Evolutionary conservation across 805 yeast genomes (phyloP).

Genomic region (Lipomyces chichibuensis): DNA sequence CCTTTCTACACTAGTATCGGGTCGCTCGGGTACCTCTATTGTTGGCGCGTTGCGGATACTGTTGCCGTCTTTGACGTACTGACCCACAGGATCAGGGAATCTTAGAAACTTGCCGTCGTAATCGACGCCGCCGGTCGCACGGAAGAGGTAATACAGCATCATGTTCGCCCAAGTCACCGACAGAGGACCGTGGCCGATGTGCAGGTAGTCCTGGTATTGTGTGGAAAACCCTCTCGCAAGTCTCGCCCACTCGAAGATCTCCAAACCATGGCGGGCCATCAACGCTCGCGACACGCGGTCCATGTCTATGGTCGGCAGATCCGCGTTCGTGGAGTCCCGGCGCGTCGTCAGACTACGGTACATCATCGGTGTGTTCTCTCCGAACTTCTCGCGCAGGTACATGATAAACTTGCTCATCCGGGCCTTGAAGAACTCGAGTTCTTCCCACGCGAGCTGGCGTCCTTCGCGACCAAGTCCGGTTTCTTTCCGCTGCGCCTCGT

Average conservation of each 20-base stretch:
- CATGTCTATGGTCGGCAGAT: conserved; percentile 23
- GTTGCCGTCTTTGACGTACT: conserved; percentile 18
- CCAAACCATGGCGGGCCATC: conserved; percentile 18
- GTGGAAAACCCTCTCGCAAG: conserved; percentile 22
- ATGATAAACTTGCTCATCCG: conserved; percentile 25
- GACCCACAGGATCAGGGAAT: conserved; percentile 18
- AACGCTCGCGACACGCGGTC: conserved; percentile 28
- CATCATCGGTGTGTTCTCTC: conserved; percentile 22
- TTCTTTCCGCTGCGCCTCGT: conserved; percentile 2
- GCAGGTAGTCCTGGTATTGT: conserved; percentile 28
- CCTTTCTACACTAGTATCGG: conserved; percentile 9
- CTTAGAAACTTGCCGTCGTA: conserved; percentile 14
- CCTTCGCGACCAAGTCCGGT: conserved; percentile 26
- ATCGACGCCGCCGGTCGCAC: conserved; percentile 32
- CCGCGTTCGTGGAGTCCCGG: conserved; percentile 17
- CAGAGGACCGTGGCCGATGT: conserved; percentile 20
- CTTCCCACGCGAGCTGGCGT: conserved; percentile 33
- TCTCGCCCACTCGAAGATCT: conserved; percentile 32
- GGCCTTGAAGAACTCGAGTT: conserved; percentile 26
- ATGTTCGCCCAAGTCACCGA: conserved; percentile 24
- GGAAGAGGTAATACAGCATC: conserved; percentile 29
- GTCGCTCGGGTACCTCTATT: conserved; percentile 5
- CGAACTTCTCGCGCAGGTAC: conserved; percentile 16
- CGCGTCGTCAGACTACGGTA: conserved; percentile 31
- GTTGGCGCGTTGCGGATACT: conserved; percentile 12